These are phyloP conservation scores for Umbelopsis sp. DNA, from an alignment of 192 early-diverging fungal genomes.

Conservation along the genomic window DNA sequence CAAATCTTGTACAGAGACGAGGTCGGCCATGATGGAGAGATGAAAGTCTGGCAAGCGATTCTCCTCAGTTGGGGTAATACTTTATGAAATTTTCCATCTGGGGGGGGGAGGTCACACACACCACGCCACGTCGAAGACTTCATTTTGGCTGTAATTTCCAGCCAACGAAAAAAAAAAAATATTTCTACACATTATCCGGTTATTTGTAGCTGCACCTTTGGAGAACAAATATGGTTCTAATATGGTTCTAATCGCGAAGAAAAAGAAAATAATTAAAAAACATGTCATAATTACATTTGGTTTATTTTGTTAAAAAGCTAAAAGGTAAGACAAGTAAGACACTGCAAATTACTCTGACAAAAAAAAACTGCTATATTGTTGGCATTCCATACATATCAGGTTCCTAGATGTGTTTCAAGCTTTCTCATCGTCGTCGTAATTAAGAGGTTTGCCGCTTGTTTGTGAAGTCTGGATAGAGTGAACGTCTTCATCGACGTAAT, in stretches of 20 bases:
- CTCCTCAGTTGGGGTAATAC: not conserved
- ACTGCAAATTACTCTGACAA: not conserved
- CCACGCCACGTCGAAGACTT: not conserved
- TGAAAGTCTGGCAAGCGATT: not conserved
- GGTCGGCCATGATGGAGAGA: not conserved
- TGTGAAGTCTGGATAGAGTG: constrained; percentile 6
- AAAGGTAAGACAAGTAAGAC: not conserved
- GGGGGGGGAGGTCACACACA: not conserved
- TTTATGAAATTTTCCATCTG: not conserved
- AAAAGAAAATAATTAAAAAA: not conserved
- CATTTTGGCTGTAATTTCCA: not conserved
- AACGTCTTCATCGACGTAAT: constrained; percentile 1
- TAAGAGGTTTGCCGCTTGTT: not conserved
- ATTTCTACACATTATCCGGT: too few species aligned
- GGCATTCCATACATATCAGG: not conserved
- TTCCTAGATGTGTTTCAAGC: not conserved
- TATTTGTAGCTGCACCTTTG: too few species aligned
- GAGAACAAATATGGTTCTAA: not conserved
- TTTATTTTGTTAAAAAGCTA: not conserved
- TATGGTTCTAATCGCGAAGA: too few species aligned
- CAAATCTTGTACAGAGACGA: not conserved
- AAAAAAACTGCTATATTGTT: not conserved
- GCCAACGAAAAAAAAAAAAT: too few species aligned
- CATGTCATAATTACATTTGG: not conserved
- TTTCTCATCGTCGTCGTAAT: constrained; percentile 13